Percentiles rank a stretch among this genome's conserved stretches.
Evolutionary conservation across 106 monocot genomes (phyloP).

Genomic region (Amphibolis antarctica): DNA sequence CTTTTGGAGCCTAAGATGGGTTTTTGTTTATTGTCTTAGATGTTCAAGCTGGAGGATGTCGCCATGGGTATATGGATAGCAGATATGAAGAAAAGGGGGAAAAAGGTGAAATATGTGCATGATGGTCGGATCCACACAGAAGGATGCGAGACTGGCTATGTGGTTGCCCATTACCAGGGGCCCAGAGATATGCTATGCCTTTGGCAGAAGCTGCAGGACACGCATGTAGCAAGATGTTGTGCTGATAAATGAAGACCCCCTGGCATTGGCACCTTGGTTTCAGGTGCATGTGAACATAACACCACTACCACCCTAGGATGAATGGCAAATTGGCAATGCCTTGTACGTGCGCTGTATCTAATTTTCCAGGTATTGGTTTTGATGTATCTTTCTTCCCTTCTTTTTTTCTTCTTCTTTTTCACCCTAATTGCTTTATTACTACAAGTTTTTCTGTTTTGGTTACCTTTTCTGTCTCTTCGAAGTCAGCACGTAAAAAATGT

Average conservation of each 20-base stretch:
- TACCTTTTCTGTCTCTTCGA: too few relatives aligned
- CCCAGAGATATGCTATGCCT: slow-evolving; percentile 84
- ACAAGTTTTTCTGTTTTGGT: too few relatives aligned
- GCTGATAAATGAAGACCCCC: slow-evolving; percentile 5
- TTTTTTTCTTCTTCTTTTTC: too few relatives aligned
- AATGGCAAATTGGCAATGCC: too few relatives aligned
- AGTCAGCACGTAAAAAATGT: too few relatives aligned
- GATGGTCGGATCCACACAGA: slow-evolving; percentile 48
- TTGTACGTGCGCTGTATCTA: too few relatives aligned
- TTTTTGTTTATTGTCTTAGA: slow-evolving; percentile 28
- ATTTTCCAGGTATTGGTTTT: too few relatives aligned
- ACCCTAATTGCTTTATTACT: too few relatives aligned
- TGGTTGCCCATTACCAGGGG: slow-evolving; percentile 88
- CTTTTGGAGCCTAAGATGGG: background rate
- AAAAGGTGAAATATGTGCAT: slow-evolving; percentile 43
- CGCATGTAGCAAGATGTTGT: slow-evolving; percentile 47
- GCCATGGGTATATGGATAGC: slow-evolving; percentile 95
- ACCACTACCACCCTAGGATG: too few relatives aligned
- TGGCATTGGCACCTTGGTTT: background rate
- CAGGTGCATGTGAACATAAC: too few relatives aligned
- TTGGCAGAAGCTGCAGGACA: slow-evolving; percentile 71
- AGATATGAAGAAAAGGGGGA: slow-evolving; percentile 55
- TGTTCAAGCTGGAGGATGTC: slow-evolving; percentile 98
- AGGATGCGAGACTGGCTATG: slow-evolving; percentile 63
- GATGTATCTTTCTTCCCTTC: too few relatives aligned